Evolutionary conservation across 2,329 filamentous ascomycete species (phyloP).

Genomic region (Talaromyces sp.): DNA sequence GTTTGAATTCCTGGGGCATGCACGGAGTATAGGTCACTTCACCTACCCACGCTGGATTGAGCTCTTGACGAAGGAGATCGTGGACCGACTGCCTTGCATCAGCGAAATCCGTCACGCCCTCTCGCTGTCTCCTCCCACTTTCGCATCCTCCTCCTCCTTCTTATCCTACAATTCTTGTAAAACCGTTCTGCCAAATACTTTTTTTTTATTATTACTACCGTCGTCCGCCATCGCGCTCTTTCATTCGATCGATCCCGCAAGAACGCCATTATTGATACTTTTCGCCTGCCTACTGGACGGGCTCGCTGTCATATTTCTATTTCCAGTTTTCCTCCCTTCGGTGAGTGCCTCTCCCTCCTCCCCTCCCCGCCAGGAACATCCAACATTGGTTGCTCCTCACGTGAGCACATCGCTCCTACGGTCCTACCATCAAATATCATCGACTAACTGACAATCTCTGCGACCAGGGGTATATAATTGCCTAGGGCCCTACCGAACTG

Average conservation of each 20-base stretch:
- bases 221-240: background rate
- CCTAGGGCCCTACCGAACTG: too few relatives aligned
- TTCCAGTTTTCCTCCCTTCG: constrained; percentile 10
- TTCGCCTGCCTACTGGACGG: background rate
- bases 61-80: background rate
- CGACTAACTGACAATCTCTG: background rate
- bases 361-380: background rate
- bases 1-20: constrained; percentile 38
- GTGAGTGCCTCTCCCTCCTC: constrained; percentile 9
- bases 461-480: background rate
- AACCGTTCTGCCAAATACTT: constrained; percentile 25
- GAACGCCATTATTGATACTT: background rate
- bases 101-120: constrained; percentile 10
- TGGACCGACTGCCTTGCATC: constrained; percentile 3
- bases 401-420: background rate
- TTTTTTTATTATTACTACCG: constrained; percentile 18
- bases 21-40: constrained; percentile 35
- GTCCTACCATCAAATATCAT: background rate
- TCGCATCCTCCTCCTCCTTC: constrained; percentile 17
- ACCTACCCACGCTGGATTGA: constrained; percentile 17
- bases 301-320: constrained; percentile 3
- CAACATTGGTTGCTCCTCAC: background rate
- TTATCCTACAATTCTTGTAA: constrained; percentile 25
- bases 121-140: constrained; percentile 7
- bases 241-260: background rate